A percentile compares a stretch with the other conserved stretches of the same genome.
Conservation (phyloP, 2,329 filamentous ascomycete species). For the Ascochyta rabiei region DNA sequence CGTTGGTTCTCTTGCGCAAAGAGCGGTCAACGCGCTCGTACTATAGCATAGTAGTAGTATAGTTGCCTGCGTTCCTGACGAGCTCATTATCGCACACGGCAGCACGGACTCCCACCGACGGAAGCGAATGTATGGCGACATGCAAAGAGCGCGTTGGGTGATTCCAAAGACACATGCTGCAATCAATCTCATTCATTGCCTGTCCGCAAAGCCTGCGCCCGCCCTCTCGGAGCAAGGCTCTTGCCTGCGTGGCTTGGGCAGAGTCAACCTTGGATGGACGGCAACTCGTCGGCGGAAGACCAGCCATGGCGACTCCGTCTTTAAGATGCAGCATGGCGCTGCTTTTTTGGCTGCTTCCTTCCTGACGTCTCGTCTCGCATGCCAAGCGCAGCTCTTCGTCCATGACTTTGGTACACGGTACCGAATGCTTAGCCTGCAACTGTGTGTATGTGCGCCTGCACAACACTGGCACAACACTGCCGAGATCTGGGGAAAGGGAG, state of each 20-base stretch:
- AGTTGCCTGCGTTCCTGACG: background rate
- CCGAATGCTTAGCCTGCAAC: constrained; percentile 17
- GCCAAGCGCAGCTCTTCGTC: constrained; percentile 13
- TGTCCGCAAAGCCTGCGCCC: constrained; percentile 10
- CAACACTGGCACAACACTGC: constrained; percentile 16
- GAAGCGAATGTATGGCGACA: constrained; percentile 15
- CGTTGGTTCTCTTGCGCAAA: background rate
- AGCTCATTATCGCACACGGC: background rate
- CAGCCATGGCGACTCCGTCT: background rate
- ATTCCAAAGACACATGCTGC: constrained; percentile 10
- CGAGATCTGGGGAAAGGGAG: constrained; percentile 18
- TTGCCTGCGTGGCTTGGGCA: constrained; percentile 7
- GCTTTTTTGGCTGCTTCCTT: background rate
- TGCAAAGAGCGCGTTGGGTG: constrained; percentile 11
- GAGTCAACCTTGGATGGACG: constrained; percentile 15
- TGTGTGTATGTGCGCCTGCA: constrained; percentile 11
- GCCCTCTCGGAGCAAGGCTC: constrained; percentile 9
- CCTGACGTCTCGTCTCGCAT: background rate
- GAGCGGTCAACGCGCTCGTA: constrained; percentile 15
- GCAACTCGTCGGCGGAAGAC: constrained; percentile 5
- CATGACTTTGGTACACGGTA: constrained; percentile 14
- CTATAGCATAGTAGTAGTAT: background rate
- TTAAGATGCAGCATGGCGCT: background rate
- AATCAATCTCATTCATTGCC: too few species aligned
- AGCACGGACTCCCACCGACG: background rate